Conservation (phyloP, 306 rosid genomes). For the Ziziphus jujuba region DNA sequence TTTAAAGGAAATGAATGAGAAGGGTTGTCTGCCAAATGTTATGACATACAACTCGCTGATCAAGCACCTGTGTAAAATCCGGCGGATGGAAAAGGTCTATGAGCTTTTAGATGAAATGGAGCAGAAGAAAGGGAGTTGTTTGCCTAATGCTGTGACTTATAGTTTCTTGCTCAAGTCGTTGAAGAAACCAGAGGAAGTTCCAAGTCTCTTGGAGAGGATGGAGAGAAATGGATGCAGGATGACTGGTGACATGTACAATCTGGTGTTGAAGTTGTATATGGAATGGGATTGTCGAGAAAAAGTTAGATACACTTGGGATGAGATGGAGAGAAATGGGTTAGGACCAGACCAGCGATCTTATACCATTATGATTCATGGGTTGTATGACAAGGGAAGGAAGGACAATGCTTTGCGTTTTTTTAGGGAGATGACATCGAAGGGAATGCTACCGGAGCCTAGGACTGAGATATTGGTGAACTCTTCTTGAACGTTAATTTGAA, state of each 20-base stretch:
- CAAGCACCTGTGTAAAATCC: constrained; percentile 63
- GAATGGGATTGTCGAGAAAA: constrained; percentile 58
- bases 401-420: constrained; percentile 55
- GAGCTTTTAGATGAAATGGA: constrained; percentile 72
- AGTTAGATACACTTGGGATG: constrained; percentile 58
- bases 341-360: constrained; percentile 65
- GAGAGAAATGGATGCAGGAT: constrained; percentile 53
- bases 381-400: constrained; percentile 52
- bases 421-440: constrained; percentile 64
- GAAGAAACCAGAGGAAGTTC: constrained; percentile 60
- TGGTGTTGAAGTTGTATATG: constrained; percentile 70
- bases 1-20: constrained; percentile 49
- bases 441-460: constrained; percentile 57
- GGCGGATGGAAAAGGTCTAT: constrained; percentile 56
- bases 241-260: constrained; percentile 57
- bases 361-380: constrained; percentile 70
- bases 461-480: constrained; percentile 45
- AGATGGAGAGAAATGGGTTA: constrained; percentile 62
- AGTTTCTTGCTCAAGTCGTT: constrained; percentile 54
- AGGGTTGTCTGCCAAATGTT: constrained; percentile 51
- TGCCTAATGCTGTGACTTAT: constrained; percentile 60
- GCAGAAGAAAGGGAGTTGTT: constrained; percentile 42
- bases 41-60: constrained; percentile 68
- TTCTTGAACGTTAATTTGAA: constrained; percentile 32
- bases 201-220: constrained; percentile 47